phyloP scores from a whole-genome alignment of 768 basidiomycete genomes.

The Sporobolomyces pararoseus region DNA sequence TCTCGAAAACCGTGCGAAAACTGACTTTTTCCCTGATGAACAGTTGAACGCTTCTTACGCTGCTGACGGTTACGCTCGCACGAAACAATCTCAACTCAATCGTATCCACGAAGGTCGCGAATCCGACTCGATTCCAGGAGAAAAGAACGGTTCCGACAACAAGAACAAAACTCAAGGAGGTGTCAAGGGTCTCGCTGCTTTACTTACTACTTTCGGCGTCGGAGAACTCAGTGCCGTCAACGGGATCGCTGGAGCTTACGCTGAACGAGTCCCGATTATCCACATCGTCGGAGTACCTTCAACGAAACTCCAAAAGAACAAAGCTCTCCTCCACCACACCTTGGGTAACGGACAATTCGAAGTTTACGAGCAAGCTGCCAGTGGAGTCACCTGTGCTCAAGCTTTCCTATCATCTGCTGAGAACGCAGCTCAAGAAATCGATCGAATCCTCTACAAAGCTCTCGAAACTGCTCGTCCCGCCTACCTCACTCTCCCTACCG shows the following conservation, averaged over 20 bases:
- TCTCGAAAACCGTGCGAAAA: background rate
- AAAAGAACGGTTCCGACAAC: slow-evolving; percentile 45
- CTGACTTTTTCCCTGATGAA: slow-evolving; percentile 35
- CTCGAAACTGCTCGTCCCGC: slow-evolving; percentile 65
- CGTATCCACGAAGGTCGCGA: slow-evolving; percentile 1
- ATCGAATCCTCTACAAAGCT: slow-evolving; percentile 64
- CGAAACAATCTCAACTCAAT: slow-evolving; percentile 58
- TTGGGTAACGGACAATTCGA: slow-evolving; percentile 80
- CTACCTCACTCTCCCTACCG: slow-evolving; percentile 80
- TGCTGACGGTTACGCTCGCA: slow-evolving; percentile 77
- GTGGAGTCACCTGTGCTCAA: slow-evolving; percentile 70
- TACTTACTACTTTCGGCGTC: slow-evolving; percentile 78
- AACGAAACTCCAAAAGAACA: slow-evolving; percentile 65
- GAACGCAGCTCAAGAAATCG: slow-evolving; percentile 67
- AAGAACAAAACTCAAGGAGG: slow-evolving; percentile 37
- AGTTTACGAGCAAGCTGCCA: slow-evolving; percentile 70
- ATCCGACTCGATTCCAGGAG: slow-evolving; percentile 14
- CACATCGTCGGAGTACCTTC: slow-evolving; percentile 82
- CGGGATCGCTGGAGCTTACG: slow-evolving; percentile 64
- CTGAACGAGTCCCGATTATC: slow-evolving; percentile 84
- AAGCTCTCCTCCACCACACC: slow-evolving; percentile 79
- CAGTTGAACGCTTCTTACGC: slow-evolving; percentile 86
- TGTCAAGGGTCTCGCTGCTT: slow-evolving; percentile 30
- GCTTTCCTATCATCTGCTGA: slow-evolving; percentile 58
- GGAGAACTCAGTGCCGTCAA: slow-evolving; percentile 85